Percentiles rank a stretch among this genome's conserved stretches.
Conservation (phyloP, 176 grass and related monocot species). For the Oryza glumipatula region DNA sequence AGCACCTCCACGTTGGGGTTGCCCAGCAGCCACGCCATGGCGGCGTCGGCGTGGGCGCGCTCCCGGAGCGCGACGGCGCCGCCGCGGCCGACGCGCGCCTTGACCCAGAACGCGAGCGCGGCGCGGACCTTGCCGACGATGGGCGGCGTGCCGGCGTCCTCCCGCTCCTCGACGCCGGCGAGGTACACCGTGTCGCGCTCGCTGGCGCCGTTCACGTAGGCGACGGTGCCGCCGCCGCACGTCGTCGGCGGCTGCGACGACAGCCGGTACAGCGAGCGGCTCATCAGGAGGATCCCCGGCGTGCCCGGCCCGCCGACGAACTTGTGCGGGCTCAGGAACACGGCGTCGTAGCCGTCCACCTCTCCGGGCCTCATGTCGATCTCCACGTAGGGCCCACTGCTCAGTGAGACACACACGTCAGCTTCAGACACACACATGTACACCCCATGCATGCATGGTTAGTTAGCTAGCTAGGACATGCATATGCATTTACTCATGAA, state of each 20-base stretch:
- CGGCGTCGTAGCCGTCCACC: constrained; percentile 83
- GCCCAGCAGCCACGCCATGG: constrained; percentile 43
- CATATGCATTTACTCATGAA: background rate
- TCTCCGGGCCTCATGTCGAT: constrained; percentile 78
- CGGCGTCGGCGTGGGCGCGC: constrained; percentile 40
- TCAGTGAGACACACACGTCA: background rate
- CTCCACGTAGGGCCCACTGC: constrained; percentile 77
- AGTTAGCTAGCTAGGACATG: background rate
- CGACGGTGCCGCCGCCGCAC: constrained; percentile 79
- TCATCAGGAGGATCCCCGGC: constrained; percentile 83
- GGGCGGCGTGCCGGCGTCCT: constrained; percentile 78
- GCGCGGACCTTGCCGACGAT: constrained; percentile 78
- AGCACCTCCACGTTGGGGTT: constrained; percentile 59
- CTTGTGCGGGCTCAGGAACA: constrained; percentile 92
- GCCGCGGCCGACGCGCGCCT: constrained; percentile 57
- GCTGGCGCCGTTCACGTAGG: constrained; percentile 68
- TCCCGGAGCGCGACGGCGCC: constrained; percentile 42
- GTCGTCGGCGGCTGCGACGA: constrained; percentile 54
- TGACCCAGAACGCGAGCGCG: constrained; percentile 79
- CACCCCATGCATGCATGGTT: too few relatives aligned
- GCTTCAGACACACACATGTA: background rate
- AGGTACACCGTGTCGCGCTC: constrained; percentile 76
- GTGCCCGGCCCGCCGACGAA: constrained; percentile 77
- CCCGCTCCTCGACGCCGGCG: constrained; percentile 64
- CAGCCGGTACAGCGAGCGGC: constrained; percentile 59